A percentile compares a stretch with the other conserved stretches of the same genome.
These are phyloP conservation scores for Pythium apleroticum DNA, from an alignment of 352 stramenopile species.

Conservation along the genomic window DNA sequence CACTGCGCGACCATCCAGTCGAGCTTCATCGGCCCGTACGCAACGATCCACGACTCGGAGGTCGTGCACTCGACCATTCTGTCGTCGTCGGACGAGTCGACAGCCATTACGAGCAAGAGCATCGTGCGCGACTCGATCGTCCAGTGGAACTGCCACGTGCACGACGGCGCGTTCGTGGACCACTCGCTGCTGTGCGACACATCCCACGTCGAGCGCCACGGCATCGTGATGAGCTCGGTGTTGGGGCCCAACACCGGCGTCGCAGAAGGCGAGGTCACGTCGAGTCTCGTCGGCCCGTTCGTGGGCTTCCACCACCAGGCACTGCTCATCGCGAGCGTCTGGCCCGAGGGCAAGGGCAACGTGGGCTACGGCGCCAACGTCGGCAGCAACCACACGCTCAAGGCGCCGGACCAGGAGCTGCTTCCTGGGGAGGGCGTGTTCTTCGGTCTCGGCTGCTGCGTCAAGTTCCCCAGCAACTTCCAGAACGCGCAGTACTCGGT, in stretches of 20 bases:
- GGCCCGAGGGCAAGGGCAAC: constrained; percentile 92
- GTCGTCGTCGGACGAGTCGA: constrained; percentile 51
- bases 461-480: constrained; percentile 97
- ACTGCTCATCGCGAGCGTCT: constrained; percentile 91
- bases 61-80: constrained; percentile 64
- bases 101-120: constrained; percentile 52
- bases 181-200: constrained; percentile 76
- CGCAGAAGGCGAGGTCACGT: constrained; percentile 89
- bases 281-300: constrained; percentile 91
- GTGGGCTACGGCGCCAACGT: constrained; percentile 95
- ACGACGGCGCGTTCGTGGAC: constrained; percentile 66
- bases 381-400: constrained; percentile 96
- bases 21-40: constrained; percentile 64
- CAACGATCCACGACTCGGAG: constrained; percentile 60
- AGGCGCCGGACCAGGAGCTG: constrained; percentile 88
- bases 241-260: constrained; percentile 86
- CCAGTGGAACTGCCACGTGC: constrained; percentile 69
- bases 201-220: constrained; percentile 77
- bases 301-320: constrained; percentile 95
- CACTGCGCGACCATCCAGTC: constrained; percentile 61
- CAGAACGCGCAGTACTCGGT: constrained; percentile 91
- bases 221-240: constrained; percentile 83
- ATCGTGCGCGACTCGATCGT: constrained; percentile 64
- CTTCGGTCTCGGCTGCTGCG: constrained; percentile 91
- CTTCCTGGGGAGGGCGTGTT: constrained; percentile 94